Conservation (phyloP, 2,329 filamentous ascomycete genomes). For the Ustulina deusta region DNA sequence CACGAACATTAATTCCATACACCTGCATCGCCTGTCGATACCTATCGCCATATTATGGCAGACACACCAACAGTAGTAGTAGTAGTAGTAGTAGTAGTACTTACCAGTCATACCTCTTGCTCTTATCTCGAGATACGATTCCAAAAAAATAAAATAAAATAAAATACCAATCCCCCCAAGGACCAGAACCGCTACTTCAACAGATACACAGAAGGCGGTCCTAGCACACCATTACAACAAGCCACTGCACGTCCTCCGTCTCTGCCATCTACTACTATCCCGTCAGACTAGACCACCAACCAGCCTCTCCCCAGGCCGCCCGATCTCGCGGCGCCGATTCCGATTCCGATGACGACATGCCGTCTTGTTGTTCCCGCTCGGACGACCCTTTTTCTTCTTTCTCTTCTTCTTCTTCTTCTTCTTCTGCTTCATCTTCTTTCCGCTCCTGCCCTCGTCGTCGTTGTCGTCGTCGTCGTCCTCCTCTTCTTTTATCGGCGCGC, state of each 20-base stretch:
- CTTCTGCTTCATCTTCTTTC: background rate
- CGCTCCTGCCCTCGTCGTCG: background rate
- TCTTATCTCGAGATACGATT: no score
- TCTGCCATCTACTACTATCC: background rate
- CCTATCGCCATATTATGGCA: background rate
- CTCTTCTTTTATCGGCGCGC: background rate
- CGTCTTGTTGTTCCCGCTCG: background rate
- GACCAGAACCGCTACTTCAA: background rate
- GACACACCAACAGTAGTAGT: background rate
- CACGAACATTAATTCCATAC: background rate
- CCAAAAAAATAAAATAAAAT: no score
- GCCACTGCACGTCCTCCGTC: no score
- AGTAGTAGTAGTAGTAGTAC: no score
- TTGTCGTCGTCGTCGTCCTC: no score
- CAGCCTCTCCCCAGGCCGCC: background rate
- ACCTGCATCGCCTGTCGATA: background rate
- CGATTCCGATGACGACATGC: constrained; percentile 23
- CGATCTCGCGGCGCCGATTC: background rate
- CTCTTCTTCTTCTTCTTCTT: background rate
- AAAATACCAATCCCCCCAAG: background rate
- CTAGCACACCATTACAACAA: background rate
- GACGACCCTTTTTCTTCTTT: background rate
- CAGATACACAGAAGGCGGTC: background rate
- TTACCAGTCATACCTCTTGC: no score
- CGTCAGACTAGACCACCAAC: background rate